Conservation (phyloP, 2,329 filamentous ascomycete species). For the Talaromyces rugulosus region DNA sequence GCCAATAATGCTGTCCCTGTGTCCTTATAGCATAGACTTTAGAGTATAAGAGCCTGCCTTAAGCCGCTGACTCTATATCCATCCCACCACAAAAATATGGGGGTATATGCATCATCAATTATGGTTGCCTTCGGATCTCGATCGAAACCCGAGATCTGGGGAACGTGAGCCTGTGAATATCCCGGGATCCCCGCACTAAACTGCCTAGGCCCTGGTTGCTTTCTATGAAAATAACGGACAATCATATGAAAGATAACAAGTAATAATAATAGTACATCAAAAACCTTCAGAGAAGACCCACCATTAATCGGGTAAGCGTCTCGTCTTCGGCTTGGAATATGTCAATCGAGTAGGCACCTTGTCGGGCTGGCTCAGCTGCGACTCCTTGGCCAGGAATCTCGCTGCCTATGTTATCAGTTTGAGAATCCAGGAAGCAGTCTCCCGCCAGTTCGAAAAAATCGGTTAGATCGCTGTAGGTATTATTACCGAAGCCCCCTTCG, state of each 20-base stretch:
- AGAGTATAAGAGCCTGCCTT: neutral
- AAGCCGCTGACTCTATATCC: neutral
- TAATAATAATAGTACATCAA: neutral
- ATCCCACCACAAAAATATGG: neutral
- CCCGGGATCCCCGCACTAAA: neutral
- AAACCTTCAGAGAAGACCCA: conserved; percentile 23
- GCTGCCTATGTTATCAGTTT: conserved; percentile 13
- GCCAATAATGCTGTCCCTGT: neutral
- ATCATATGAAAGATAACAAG: neutral
- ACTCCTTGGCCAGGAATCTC: neutral
- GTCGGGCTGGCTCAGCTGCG: neutral
- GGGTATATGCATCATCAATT: neutral
- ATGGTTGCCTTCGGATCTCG: conserved; percentile 2
- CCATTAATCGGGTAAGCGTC: conserved; percentile 31
- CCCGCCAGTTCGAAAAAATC: conserved; percentile 60
- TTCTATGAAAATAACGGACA: neutral
- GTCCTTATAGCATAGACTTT: neutral
- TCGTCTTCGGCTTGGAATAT: conserved; percentile 33
- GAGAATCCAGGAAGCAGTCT: conserved; percentile 35
- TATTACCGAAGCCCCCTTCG: conserved; percentile 5
- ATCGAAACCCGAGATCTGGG: neutral
- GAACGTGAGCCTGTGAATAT: neutral
- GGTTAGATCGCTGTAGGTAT: conserved; percentile 49
- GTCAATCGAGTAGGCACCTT: conserved; percentile 13
- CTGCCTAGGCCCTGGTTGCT: neutral